A percentile compares a stretch with the other conserved stretches of the same genome.
Evolutionary conservation across 768 basidiomycete species (phyloP).

Genomic region (Lyophyllum atratum): DNA sequence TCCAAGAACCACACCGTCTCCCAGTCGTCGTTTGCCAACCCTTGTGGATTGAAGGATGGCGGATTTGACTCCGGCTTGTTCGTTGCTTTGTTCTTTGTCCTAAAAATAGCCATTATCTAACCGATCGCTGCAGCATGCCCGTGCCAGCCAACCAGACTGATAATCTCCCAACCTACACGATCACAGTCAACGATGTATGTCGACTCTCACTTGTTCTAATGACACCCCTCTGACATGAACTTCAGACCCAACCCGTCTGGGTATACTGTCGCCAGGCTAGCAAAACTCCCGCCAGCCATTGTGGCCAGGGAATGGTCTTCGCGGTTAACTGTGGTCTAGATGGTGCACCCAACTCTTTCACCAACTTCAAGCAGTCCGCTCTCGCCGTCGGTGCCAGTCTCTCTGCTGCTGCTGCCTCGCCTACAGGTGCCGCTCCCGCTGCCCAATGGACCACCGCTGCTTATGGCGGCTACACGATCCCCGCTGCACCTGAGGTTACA

Average conservation of each 20-base stretch:
- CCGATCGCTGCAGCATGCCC: conserved; percentile 39
- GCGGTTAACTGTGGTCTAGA: conserved; percentile 62
- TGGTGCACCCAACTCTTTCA: conserved; percentile 59
- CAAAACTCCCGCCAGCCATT: conserved; percentile 53
- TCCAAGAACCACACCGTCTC: conserved; percentile 58
- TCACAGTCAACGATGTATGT: conserved; percentile 50
- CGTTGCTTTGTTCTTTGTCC: conserved; percentile 22
- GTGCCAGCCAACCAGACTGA: conserved; percentile 54
- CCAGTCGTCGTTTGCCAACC: conserved; percentile 52
- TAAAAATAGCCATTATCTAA: conserved; percentile 7
- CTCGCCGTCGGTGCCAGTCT: conserved; percentile 55
- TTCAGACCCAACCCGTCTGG: conserved; percentile 58
- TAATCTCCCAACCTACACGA: conserved; percentile 49
- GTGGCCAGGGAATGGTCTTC: conserved; percentile 68
- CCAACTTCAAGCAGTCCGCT: conserved; percentile 59
- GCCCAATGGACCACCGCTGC: conserved; percentile 42
- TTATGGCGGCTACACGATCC: conserved; percentile 52
- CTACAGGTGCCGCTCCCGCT: conserved; percentile 26
- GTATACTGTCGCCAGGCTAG: conserved; percentile 57
- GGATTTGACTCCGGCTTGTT: conserved; percentile 63
- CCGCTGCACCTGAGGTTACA: conserved; percentile 45
- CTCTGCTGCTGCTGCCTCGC: conserved; percentile 38
- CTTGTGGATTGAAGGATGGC: conserved; percentile 53
- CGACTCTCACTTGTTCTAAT: neutral
- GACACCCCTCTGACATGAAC: conserved; percentile 3